Evolutionary conservation across 1,139 yeast genomes (phyloP).

Genomic region (Suhomyces choctaworum): DNA sequence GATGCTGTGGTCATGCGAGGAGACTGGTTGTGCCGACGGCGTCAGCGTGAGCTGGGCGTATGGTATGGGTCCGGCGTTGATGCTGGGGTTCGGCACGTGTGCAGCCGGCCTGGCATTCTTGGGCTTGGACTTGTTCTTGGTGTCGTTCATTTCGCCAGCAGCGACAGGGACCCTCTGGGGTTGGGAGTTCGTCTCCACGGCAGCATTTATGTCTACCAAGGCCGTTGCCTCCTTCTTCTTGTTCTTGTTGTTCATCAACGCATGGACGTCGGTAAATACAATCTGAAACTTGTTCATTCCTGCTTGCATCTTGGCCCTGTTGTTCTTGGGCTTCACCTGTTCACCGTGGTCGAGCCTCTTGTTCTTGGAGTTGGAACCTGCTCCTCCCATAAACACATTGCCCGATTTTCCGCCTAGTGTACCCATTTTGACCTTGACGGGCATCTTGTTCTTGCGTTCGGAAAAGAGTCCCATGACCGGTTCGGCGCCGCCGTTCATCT

Average conservation of each 20-base stretch:
- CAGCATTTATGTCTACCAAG: not conserved
- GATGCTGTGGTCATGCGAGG: slow-evolving; percentile 19
- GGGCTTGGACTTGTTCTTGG: slow-evolving; percentile 4
- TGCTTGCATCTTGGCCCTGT: slow-evolving; percentile 40
- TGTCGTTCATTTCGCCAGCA: not conserved
- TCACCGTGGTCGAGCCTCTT: slow-evolving; percentile 14
- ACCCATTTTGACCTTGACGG: slow-evolving; percentile 5
- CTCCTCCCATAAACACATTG: slow-evolving; percentile 10
- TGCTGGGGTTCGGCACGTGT: slow-evolving; percentile 7
- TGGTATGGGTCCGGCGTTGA: not conserved
- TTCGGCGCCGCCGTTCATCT: slow-evolving; percentile 18
- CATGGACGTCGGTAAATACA: slow-evolving; percentile 52
- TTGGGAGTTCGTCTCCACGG: not conserved
- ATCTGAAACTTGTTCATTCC: slow-evolving; percentile 56
- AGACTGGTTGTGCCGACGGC: slow-evolving; percentile 4
- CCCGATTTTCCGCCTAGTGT: slow-evolving; percentile 1
- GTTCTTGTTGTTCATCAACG: slow-evolving; percentile 41
- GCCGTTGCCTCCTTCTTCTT: slow-evolving; percentile 21
- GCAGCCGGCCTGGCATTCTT: slow-evolving; percentile 9
- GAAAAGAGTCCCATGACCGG: slow-evolving; percentile 50
- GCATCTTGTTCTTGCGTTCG: slow-evolving; percentile 23
- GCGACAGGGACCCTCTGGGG: not conserved
- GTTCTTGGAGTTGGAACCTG: slow-evolving; percentile 20
- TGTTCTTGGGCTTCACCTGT: slow-evolving; percentile 10
- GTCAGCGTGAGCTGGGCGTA: slow-evolving; percentile 3